Evolutionary conservation across 2,329 filamentous ascomycete species (phyloP), one percentile per base, ranked within the genome.

Genomic region (Exophiala spinifera): DNA sequence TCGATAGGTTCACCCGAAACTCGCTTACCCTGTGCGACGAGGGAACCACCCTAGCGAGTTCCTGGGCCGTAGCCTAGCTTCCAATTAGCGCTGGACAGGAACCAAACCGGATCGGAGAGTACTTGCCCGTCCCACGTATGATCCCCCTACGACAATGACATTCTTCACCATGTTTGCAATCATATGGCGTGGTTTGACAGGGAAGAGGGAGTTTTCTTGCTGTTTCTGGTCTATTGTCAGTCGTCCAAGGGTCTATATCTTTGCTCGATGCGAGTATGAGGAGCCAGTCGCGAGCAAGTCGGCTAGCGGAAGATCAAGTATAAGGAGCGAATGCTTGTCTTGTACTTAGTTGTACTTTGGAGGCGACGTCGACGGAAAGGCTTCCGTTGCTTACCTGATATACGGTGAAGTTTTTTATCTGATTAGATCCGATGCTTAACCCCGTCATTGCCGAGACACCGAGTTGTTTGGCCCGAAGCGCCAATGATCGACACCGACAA

Each of bases 121-220:
- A 20, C 52, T 25, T 25, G 44, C 53, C 55, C 76, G 74, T 2
- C 82, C 82, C 0, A 79, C 79, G 62, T 83, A 84, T 0, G 80
- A 82, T 47, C 77, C 81, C 21, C 81, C 82, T 21, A 85, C 64
- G 6, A 55, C 57, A 14, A 60, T 51, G 13, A 61, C 51, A 37
- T 60, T 61, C 23, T 60, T 52, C 4, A 56, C 44, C 31, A 28
- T 43, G 23, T 21, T 43, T 34, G 49, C 25, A 11, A 43, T 51
- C 40, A 44, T 44, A 25, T 15, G 23, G 20, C 10, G 3, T 15
- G 23, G 4, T 17, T 14, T n/a, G 8, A 19, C 13, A 11, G 17
- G n/a, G 23, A 25, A 21, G 20, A 25, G 28, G 39, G 7, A 21
- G n/a, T 19, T 44, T 11, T 20, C 14, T 10, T 21, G 17, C 20